Base-by-base conservation (phyloP, 176 grass and related monocot genomes). In the Bonia amplexicaulis region DNA sequence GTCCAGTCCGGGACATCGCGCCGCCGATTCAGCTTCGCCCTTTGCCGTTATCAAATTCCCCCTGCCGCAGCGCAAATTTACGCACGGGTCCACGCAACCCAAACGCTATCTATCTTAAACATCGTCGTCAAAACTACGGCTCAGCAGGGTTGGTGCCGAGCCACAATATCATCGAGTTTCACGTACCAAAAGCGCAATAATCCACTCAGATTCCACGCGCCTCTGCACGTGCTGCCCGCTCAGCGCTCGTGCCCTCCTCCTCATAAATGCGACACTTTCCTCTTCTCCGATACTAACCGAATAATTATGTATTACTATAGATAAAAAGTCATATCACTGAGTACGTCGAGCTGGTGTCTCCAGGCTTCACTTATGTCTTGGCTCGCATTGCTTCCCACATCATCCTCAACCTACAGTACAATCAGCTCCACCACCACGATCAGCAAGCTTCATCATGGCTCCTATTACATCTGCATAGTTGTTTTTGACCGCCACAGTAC, bases 201-300 rank as follows among this genome's bases (percentile, higher is more conserved):
- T 46, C 14, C 78, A 81, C 46, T 41, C 7, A 46, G 88, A 55
- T 66, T 40, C 79, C 39, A 83, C 88, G 84, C 88, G 84, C 17
- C 12, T 1, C 9, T 19, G 54, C 83, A 82, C 83, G 73, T 80
- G 83, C 71, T 54, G 69, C 83, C 54, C 78, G 54, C 49, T 42
- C 22, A 3, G 70, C 16, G 22, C 31, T 55, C 66, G 46, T 7
- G 58, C 12, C 37, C 26, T 27, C 33, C 45, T 40, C 23, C 25
- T 0, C 59, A 78, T 84, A 84, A 84, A 59, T 61, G 61, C 67
- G 1, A 45, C 35, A 12, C 19, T 51, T 49, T 37, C 80, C 25
- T 15, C 68, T 9, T 2, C 52, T 5, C 45, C 25, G 46, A 2
- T 51, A 51, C 2, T 29, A 29, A 2, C 29, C 2, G n/a, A 29